phyloP scores from a whole-genome alignment of 257 asterid species.

The Penstemon davidsonii region DNA sequence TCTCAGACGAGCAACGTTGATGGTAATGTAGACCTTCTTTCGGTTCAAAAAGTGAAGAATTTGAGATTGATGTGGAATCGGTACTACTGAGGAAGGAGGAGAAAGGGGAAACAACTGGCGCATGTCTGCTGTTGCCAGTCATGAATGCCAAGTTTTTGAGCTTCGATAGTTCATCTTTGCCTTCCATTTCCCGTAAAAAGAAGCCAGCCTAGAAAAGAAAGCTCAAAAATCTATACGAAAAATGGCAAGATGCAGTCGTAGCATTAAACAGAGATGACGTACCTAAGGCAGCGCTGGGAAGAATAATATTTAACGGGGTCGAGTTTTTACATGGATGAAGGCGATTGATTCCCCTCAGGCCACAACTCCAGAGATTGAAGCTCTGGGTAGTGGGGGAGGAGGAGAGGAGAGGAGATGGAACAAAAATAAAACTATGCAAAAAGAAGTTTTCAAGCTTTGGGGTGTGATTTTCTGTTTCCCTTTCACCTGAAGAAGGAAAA shows the following conservation, averaged over 20 bases:
- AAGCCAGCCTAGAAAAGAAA: conserved; percentile 16
- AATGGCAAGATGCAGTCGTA: neutral
- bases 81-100: conserved; percentile 29
- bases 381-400: conserved; percentile 25
- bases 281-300: conserved; percentile 4
- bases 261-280: neutral
- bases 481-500: conserved; percentile 19
- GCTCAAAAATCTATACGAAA: neutral
- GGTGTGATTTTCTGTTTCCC: neutral
- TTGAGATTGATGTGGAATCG: conserved; percentile 27
- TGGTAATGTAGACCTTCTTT: conserved; percentile 35
- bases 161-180: conserved; percentile 24
- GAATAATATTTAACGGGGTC: neutral
- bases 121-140: conserved; percentile 6
- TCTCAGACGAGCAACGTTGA: conserved; percentile 65
- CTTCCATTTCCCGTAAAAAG: conserved; percentile 35
- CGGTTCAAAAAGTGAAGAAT: conserved; percentile 27
- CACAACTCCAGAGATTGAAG: conserved; percentile 38
- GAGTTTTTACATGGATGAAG: conserved; percentile 22
- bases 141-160: conserved; percentile 13
- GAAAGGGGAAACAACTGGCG: conserved; percentile 26
- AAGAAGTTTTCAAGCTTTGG: neutral
- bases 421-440: neutral
- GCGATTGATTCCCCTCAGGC: conserved; percentile 13
- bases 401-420: neutral